Evolutionary conservation across 257 asterid species (phyloP).

Genomic region (Thymus quinquecostatus): DNA sequence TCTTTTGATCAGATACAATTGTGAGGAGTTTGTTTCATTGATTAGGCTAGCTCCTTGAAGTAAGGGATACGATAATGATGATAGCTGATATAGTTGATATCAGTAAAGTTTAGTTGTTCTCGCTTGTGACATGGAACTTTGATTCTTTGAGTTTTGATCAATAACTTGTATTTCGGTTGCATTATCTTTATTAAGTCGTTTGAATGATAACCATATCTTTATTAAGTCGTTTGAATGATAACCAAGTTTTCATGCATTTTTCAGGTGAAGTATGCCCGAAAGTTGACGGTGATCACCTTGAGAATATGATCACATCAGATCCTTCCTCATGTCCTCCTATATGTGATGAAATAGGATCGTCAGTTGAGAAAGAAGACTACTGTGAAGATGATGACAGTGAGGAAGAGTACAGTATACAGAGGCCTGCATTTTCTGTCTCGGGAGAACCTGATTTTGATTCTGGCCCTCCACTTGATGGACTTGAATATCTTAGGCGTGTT

Average conservation of each 20-base stretch:
- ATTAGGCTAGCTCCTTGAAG: constrained; percentile 14
- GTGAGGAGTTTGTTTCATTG: constrained; percentile 14
- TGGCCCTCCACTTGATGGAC: constrained; percentile 95
- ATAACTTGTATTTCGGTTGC: not conserved
- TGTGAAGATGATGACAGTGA: constrained; percentile 67
- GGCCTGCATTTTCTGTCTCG: constrained; percentile 72
- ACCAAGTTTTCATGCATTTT: constrained; percentile 29
- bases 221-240: constrained; percentile 21
- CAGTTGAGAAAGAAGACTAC: constrained; percentile 50
- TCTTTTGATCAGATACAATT: constrained; percentile 22
- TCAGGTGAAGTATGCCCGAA: constrained; percentile 50
- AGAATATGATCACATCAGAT: constrained; percentile 32
- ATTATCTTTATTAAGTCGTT: constrained; percentile 10
- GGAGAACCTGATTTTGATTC: constrained; percentile 97
- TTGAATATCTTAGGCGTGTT: constrained; percentile 96
- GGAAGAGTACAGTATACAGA: constrained; percentile 80
- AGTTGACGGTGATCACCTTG: constrained; percentile 37
- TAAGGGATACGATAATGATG: constrained; percentile 26
- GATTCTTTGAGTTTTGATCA: constrained; percentile 17
- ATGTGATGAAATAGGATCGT: constrained; percentile 42
- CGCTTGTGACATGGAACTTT: constrained; percentile 17
- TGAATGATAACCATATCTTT: constrained; percentile 26
- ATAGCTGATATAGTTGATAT: constrained; percentile 7
- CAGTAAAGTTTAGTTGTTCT: constrained; percentile 12
- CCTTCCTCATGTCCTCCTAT: constrained; percentile 36